phyloP scores from a whole-genome alignment of 108 stramenopile species.

The Aureococcus anophagefferens region DNA sequence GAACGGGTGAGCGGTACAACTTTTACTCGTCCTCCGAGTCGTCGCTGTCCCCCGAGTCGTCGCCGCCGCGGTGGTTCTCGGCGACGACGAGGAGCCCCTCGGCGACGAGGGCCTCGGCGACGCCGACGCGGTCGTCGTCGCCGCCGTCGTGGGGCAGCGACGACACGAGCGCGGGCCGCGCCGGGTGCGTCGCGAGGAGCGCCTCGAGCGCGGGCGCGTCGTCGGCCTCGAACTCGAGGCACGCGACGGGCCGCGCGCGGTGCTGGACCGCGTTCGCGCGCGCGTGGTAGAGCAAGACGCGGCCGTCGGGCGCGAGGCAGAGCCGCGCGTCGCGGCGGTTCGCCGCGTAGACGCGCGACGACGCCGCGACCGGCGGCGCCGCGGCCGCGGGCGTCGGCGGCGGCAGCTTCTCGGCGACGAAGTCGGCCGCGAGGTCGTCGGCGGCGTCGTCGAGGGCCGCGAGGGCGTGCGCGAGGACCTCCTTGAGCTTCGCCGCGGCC shows the following conservation, averaged over 20 bases:
- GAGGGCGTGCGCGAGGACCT: slow-evolving; percentile 8
- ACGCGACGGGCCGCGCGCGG: slow-evolving; percentile 71
- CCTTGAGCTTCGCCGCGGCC: slow-evolving; percentile 1
- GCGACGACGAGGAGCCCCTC: slow-evolving; percentile 1
- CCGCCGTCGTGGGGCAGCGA: slow-evolving; percentile 37
- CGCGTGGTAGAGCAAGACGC: slow-evolving; percentile 92
- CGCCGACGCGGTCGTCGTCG: slow-evolving; percentile 20
- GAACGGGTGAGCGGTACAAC: too few species aligned
- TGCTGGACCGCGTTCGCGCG: slow-evolving; percentile 76
- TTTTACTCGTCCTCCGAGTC: too few species aligned
- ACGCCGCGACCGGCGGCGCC: slow-evolving; percentile 29
- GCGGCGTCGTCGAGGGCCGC: slow-evolving; percentile 75
- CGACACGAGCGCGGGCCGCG: slow-evolving; percentile 16
- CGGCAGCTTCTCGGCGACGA: slow-evolving; percentile 81
- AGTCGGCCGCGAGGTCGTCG: slow-evolving; percentile 82
- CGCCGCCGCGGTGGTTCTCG: too few species aligned
- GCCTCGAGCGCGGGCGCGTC: slow-evolving; percentile 85
- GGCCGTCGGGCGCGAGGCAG: slow-evolving; percentile 75
- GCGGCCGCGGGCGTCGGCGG: slow-evolving; percentile 56
- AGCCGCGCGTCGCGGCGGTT: slow-evolving; percentile 78
- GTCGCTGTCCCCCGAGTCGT: too few species aligned
- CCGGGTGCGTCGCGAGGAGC: slow-evolving; percentile 15
- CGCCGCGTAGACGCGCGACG: slow-evolving; percentile 29
- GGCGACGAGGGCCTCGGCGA: background rate
- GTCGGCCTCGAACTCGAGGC: slow-evolving; percentile 93